phyloP scores from a whole-genome alignment of 306 rosid genomes.

The Begonia peltatifolia region DNA sequence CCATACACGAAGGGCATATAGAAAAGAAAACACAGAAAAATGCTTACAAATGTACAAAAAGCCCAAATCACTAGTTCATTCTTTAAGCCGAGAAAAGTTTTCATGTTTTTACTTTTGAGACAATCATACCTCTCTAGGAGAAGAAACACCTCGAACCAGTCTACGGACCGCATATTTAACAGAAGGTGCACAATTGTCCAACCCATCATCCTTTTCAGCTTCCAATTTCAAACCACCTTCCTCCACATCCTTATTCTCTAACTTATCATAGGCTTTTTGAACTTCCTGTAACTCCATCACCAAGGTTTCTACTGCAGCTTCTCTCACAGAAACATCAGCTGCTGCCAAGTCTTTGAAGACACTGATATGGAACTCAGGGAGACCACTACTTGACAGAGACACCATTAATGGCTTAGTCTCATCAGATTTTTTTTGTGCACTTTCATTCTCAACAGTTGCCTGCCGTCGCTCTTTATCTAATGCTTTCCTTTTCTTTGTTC shows the following conservation, averaged over 20 bases:
- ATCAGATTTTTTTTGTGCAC: conserved; percentile 11
- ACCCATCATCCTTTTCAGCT: conserved; percentile 87
- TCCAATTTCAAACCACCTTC: conserved; percentile 66
- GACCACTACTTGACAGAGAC: conserved; percentile 14
- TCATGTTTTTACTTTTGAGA: too few species aligned
- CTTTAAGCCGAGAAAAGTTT: too few species aligned
- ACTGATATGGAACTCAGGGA: conserved; percentile 75
- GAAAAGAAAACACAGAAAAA: too few species aligned
- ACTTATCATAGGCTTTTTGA: conserved; percentile 55
- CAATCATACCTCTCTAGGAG: conserved; percentile 67
- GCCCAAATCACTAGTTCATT: too few species aligned
- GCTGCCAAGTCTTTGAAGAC: conserved; percentile 82
- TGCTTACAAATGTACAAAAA: too few species aligned
- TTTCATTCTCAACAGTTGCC: conserved; percentile 2
- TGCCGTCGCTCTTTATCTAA: conserved; percentile 41
- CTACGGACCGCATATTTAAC: conserved; percentile 81
- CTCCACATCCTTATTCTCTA: conserved; percentile 36
- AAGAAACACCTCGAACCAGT: conserved; percentile 87
- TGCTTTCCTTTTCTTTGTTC: conserved; percentile 55
- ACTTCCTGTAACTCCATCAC: conserved; percentile 59
- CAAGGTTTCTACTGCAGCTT: conserved; percentile 46
- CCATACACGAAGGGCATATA: too few species aligned
- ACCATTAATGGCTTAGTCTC: conserved; percentile 1
- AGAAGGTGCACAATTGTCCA: conserved; percentile 90
- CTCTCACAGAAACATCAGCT: conserved; percentile 31